Base-by-base conservation (phyloP, 805 yeast species). In the Spathaspora passalidarum region DNA sequence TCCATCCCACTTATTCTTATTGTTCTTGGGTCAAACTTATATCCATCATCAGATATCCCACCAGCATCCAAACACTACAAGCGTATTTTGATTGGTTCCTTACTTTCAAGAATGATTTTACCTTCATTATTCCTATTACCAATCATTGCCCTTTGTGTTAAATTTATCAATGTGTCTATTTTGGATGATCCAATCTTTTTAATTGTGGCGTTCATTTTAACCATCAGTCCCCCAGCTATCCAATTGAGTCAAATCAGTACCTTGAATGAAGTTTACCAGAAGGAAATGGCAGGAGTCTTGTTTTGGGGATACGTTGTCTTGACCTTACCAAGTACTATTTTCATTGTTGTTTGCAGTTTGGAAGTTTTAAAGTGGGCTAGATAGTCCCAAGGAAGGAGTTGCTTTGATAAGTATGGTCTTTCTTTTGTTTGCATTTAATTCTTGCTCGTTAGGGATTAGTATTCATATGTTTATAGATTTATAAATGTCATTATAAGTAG, bases 241-340 rank as follows among this genome's bases (percentile, higher is more conserved):
- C 95, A 86, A 63, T 69, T 86, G 46, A 83, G 90, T 19, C 95
- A 86, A 60, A 86, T 86, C 50, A 84, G 89, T 45, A 92, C 85
- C 58, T 68, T 86, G 55, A 86, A 86, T 60, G 84, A 81, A 53
- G 72, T 86, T 39, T 86, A 79, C 62, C 91, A 86, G 59, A 82
- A 79, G 56, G 95, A 86, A 62, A 86, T 86, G 92, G 84, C 88
- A 0, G 88, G 88, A 22, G 86, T 86, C 14, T 68, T 86, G 51
- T 86, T 86, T 52, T 86, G 91, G 86, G 92, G 94, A 4, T 86
- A 86, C 54, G 92, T 80, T 14, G 75, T 86, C 2, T 65, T 86
- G 52, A 84, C 91, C 13, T 69, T 86, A 45, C 95, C 95, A 0
- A 82, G 86, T 3, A 84, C 92, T 22, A 86, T 86, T 26, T 64